These are phyloP conservation scores for Artemisia annua DNA, from an alignment of 129 eudicot genomes.

Conservation along the genomic window DNA sequence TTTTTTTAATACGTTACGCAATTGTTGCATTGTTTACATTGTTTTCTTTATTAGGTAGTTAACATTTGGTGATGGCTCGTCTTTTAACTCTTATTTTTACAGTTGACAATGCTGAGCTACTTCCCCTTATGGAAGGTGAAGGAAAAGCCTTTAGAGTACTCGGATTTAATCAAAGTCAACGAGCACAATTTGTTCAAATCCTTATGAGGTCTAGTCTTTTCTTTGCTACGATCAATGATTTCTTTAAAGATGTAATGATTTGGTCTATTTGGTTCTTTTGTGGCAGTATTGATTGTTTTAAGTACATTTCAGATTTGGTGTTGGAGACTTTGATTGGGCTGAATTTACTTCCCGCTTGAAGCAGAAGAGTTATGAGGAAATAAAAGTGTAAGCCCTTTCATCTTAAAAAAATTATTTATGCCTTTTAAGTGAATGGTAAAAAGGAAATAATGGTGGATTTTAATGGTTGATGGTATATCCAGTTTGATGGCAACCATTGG, in stretches of 20 bases:
- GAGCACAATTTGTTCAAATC: constrained; percentile 87
- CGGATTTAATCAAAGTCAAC: constrained; percentile 89
- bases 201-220: constrained; percentile 71
- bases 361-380: constrained; percentile 82
- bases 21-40: background rate
- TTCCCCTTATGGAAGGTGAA: constrained; percentile 98
- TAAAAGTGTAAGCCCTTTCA: constrained; percentile 51
- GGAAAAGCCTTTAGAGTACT: constrained; percentile 86
- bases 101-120: constrained; percentile 60
- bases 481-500: background rate
- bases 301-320: constrained; percentile 67
- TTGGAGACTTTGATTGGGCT: constrained; percentile 85
- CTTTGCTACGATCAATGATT: constrained; percentile 1
- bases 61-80: constrained; percentile 16
- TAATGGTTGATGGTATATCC: constrained; percentile 9
- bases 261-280: constrained; percentile 11
- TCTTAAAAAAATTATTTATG: background rate
- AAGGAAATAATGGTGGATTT: constrained; percentile 1
- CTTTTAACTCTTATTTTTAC: constrained; percentile 11
- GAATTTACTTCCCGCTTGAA: constrained; percentile 88
- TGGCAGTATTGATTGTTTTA: constrained; percentile 11
- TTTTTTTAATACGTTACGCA: background rate
- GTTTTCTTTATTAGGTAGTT: background rate
- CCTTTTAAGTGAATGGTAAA: background rate
- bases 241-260: constrained; percentile 5